Evolutionary conservation across 208 protist genomes (phyloP), one percentile per base, ranked within the genome.

Genomic region (Herpetomonas samuelpessoai): DNA sequence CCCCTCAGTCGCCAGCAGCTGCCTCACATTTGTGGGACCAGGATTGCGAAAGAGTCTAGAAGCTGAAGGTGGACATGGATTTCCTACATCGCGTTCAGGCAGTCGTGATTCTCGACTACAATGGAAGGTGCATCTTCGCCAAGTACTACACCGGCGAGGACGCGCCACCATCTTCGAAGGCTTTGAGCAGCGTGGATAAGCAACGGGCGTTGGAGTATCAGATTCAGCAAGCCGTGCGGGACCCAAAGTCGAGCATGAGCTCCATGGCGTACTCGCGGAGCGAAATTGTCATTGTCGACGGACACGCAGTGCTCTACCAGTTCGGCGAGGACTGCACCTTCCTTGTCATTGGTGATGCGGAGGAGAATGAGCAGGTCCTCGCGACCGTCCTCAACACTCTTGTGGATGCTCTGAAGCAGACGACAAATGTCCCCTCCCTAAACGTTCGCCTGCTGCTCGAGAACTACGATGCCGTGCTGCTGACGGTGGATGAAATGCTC

Each of bases 401-500:
- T 31, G 67, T 90, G 12, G 82, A 95, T 14, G 65, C 87, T 1
- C 58, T 95, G 61, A 70, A 67, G 52, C 71, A 81, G 47, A 67
- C 76, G 46, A 63, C 87, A 30, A 83, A 91, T 35, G 58, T 76
- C 30, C 58, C 71, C 0, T 68, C 73, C 35, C 48, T 95, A 50
- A 83, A 74, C 35, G 53, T 67, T 7, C 61, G 74, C 19, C 55
- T 69, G 47, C 65, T 97, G 30, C 70, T 95, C 14, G 83, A 93
- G 51, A 89, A 92, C 54, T 97, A 92, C 68, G 85, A 91, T 30
- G 80, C 76, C 12, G 55, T 97, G n/a, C 54, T 96, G 31, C 79
- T 97, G 19, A 86, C 83, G 2, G 86, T 94, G 19, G 92, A 97
- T 48, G 88, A 95, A 64, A 76, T 96, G 68, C 63, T 97, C n/a